A percentile compares a stretch with the other conserved stretches of the same genome.
These are phyloP conservation scores for Coniferiporia weirii DNA, from an alignment of 1,284 basidiomycete species.

Conservation along the genomic window DNA sequence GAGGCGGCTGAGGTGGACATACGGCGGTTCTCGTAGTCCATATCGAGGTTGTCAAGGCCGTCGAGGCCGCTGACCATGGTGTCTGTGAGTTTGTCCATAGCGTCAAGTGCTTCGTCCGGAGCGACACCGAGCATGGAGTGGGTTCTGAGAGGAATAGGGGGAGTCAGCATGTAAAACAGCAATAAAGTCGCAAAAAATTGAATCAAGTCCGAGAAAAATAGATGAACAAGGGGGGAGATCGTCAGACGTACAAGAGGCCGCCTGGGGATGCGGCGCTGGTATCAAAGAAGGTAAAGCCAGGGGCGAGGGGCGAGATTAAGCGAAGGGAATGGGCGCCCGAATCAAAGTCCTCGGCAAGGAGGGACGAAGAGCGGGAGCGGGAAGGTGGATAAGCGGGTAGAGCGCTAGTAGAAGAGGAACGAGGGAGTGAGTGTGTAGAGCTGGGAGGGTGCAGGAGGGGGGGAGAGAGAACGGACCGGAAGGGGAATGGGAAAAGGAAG, in stretches of 20 bases:
- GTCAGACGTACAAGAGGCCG: too few relatives aligned
- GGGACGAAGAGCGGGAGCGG: too few relatives aligned
- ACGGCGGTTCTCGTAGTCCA: conserved; percentile 47
- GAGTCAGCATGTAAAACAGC: too few relatives aligned
- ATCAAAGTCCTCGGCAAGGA: too few relatives aligned
- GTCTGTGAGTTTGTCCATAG: neutral
- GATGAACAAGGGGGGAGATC: too few relatives aligned
- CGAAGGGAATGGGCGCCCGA: too few relatives aligned
- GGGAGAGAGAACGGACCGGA: neutral
- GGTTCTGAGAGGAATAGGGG: conserved; percentile 4
- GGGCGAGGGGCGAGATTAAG: too few relatives aligned
- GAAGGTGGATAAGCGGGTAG: neutral
- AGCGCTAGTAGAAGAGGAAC: neutral
- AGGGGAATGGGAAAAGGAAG: neutral
- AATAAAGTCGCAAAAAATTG: too few relatives aligned
- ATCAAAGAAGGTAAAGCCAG: too few relatives aligned
- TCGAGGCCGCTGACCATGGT: too few relatives aligned
- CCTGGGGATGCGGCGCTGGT: too few relatives aligned
- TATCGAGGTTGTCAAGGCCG: neutral
- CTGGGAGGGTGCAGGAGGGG: neutral
- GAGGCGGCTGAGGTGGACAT: conserved; percentile 38
- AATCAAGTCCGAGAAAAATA: too few relatives aligned
- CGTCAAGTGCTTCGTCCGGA: conserved; percentile 27
- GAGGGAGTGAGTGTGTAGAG: neutral
- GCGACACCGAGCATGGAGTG: conserved; percentile 27